These are phyloP conservation scores for Spathaspora sp. DNA, from an alignment of 805 yeast species.

Conservation along the genomic window DNA sequence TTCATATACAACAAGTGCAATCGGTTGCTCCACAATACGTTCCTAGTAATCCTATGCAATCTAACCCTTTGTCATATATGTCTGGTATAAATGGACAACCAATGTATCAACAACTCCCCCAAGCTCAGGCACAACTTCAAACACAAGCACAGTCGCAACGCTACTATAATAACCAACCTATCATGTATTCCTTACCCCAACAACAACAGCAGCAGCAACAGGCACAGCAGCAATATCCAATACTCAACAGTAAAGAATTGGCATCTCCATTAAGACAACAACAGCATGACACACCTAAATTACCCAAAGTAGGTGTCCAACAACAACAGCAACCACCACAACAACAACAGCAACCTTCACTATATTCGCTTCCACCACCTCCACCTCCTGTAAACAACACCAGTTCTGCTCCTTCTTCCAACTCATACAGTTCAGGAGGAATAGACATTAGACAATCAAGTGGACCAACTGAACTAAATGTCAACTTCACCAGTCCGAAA, in stretches of 20 bases:
- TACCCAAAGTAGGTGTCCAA: constrained; percentile 24
- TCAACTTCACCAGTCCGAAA: constrained; percentile 41
- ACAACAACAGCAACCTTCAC: too few species aligned
- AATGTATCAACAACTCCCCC: neutral
- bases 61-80: constrained; percentile 20
- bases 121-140: neutral
- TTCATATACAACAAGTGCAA: constrained; percentile 4
- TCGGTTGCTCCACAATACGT: constrained; percentile 4
- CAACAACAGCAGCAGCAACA: constrained; percentile 7
- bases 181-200: constrained; percentile 2
- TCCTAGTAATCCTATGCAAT: constrained; percentile 16
- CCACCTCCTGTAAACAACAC: constrained; percentile 15
- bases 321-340: neutral
- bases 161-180: neutral
- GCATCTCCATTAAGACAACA: constrained; percentile 31
- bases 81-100: constrained; percentile 2
- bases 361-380: constrained; percentile 34
- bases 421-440: constrained; percentile 18
- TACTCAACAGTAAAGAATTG: constrained; percentile 32
- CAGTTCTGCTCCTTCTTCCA: constrained; percentile 18
- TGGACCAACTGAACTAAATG: constrained; percentile 28
- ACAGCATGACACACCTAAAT: constrained; percentile 21
- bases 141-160: constrained; percentile 5
- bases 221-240: constrained; percentile 1
- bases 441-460: constrained; percentile 11